These are phyloP conservation scores for Peronosclerospora sorghi DNA, from an alignment of 352 stramenopile species.

Conservation along the genomic window DNA sequence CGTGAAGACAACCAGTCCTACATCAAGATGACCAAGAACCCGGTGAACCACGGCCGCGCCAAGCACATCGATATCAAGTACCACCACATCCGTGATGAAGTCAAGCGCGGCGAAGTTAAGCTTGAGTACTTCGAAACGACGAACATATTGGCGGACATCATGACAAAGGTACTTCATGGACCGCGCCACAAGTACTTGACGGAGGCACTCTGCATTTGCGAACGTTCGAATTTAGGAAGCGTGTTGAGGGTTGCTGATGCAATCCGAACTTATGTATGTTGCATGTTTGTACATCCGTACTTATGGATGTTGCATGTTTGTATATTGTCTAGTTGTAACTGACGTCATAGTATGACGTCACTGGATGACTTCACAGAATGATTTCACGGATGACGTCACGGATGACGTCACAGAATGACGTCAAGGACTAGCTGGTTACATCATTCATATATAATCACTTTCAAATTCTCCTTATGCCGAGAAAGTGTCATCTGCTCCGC, in stretches of 20 bases:
- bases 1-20: constrained; percentile 3
- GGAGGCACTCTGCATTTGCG: not conserved
- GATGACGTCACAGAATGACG: too few species aligned
- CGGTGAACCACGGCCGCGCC: not conserved
- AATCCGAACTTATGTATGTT: too few species aligned
- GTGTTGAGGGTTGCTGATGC: not conserved
- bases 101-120: not conserved
- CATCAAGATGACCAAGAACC: not conserved
- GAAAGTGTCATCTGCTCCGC: too few species aligned
- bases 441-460: too few species aligned
- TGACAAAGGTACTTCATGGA: not conserved
- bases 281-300: too few species aligned
- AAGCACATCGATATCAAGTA: not conserved
- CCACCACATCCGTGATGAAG: not conserved
- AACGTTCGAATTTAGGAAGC: not conserved
- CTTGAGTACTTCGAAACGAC: not conserved
- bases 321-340: too few species aligned
- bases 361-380: too few species aligned
- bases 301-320: too few species aligned
- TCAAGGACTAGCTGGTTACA: too few species aligned
- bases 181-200: not conserved
- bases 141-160: not conserved
- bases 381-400: too few species aligned
- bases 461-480: too few species aligned
- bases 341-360: too few species aligned